A percentile compares a stretch with the other conserved stretches of the same genome.
phyloP scores from a whole-genome alignment of 305 asterid species.

The Fraxinus nigra region DNA sequence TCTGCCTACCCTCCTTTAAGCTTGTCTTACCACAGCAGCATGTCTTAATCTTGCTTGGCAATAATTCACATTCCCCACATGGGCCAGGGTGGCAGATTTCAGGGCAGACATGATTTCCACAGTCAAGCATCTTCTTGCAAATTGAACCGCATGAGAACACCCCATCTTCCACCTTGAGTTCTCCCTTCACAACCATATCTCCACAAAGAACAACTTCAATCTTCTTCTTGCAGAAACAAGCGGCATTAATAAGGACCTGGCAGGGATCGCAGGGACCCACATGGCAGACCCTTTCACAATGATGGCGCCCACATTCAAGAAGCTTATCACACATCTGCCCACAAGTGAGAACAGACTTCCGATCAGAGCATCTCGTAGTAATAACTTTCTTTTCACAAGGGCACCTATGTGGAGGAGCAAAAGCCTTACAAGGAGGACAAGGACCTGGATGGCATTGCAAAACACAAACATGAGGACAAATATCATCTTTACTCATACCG shows the following conservation, averaged over 20 bases:
- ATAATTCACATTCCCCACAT: constrained; percentile 75
- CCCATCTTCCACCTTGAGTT: constrained; percentile 58
- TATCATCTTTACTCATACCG: constrained; percentile 61
- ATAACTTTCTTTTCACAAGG: constrained; percentile 91
- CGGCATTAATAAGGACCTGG: constrained; percentile 63
- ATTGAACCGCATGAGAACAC: constrained; percentile 69
- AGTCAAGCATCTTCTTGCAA: constrained; percentile 64
- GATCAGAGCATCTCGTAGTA: constrained; percentile 86
- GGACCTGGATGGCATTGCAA: constrained; percentile 99
- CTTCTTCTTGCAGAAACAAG: constrained; percentile 86
- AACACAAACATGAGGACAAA: constrained; percentile 92
- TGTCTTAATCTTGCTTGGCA: constrained; percentile 60
- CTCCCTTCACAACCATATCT: constrained; percentile 76
- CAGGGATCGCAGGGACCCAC: constrained; percentile 87
- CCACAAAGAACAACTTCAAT: constrained; percentile 72
- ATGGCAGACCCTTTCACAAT: constrained; percentile 68
- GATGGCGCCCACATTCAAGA: constrained; percentile 84
- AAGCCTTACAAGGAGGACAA: constrained; percentile 96
- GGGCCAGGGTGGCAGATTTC: constrained; percentile 90
- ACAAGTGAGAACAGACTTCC: constrained; percentile 80
- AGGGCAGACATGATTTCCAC: constrained; percentile 72
- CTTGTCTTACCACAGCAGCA: constrained; percentile 89
- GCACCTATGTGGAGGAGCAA: constrained; percentile 79
- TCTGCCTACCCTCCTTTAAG: constrained; percentile 55
- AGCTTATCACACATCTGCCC: constrained; percentile 79